Conservation (phyloP, 1,284 basidiomycete genomes). For the Marasmius sp. region DNA sequence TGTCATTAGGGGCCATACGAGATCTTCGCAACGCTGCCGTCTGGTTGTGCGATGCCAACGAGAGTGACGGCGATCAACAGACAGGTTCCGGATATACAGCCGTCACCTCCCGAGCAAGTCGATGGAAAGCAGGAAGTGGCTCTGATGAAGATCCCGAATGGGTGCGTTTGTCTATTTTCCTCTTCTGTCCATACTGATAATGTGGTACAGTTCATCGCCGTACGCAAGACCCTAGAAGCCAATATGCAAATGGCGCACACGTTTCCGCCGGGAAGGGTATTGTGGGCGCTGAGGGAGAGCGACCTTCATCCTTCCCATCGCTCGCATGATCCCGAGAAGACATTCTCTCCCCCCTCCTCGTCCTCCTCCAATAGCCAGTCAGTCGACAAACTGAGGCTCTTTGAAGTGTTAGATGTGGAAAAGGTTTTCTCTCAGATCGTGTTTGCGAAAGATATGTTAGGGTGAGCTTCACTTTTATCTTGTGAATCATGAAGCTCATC, state of each 20-base stretch:
- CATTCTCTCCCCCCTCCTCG: not conserved
- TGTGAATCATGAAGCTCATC: slow-evolving; percentile 4
- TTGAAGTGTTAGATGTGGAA: slow-evolving; percentile 73
- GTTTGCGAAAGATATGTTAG: slow-evolving; percentile 80
- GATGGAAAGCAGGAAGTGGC: slow-evolving; percentile 57
- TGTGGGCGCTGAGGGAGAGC: slow-evolving; percentile 74
- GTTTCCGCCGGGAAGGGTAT: slow-evolving; percentile 77
- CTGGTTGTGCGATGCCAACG: slow-evolving; percentile 77
- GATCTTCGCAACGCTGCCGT: slow-evolving; percentile 74
- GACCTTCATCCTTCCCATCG: slow-evolving; percentile 61
- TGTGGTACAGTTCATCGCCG: slow-evolving; percentile 61
- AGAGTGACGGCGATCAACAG: slow-evolving; percentile 26
- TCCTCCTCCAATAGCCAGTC: slow-evolving; percentile 7
- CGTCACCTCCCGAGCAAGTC: slow-evolving; percentile 59
- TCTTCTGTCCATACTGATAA: not conserved
- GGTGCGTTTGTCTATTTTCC: slow-evolving; percentile 41
- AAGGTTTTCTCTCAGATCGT: slow-evolving; percentile 79
- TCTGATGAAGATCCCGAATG: slow-evolving; percentile 59
- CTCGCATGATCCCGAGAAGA: not conserved
- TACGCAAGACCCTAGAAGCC: slow-evolving; percentile 81
- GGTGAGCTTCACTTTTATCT: slow-evolving; percentile 33
- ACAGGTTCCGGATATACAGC: slow-evolving; percentile 52
- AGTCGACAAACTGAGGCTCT: slow-evolving; percentile 57
- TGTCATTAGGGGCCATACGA: slow-evolving; percentile 76
- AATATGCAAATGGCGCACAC: slow-evolving; percentile 78